Base-by-base conservation (phyloP, 2,329 filamentous ascomycete genomes). In the Clonostachys sp. region DNA sequence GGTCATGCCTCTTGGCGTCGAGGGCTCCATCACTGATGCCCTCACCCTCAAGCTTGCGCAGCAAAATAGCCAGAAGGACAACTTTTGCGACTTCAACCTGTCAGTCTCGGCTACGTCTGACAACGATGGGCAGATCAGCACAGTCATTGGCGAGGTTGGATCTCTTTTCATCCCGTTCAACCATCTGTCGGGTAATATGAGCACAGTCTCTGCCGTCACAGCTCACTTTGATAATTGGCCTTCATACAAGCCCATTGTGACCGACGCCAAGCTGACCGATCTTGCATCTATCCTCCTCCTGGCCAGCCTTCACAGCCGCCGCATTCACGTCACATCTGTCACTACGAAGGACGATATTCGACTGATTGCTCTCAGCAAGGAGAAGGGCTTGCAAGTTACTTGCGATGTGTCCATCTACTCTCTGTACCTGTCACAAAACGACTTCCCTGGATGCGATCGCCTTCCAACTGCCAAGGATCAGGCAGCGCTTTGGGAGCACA, bases 101-200 rank as follows among this genome's bases (percentile, higher is more conserved):
- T 89, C 87, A 18, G 82, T 91, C 53, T 80, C 83, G 36, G 86
- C 86, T 34, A 89, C 87, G 20, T 84, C 84, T 9, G 75, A 76
- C 53, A 91, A 91, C 61, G 80, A 86, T 14, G 81, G 87, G 55
- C 84, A 90, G 67, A 86, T 91, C 60, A 84, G 82, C 59, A 78
- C 84, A 54, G 77, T 91, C 48, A 82, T 83, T 16, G 74, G 78
- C 44, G 86, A 91, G 55, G 87, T 91, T 48, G 88, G 87, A 30
- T 89, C 87, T 17, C 74, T 91, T 41, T 91, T 90, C 70, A 87
- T 91, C 52, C 87, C 87, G 13, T 91, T 91, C 75, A 89, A 91
- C 66, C 80, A 89, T 64, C 72, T 91, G 24, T 87, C 86, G 50
- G 87, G 86, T 56, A 91, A 91, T 65, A 90, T 91, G 64, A 90